phyloP scores from a whole-genome alignment of 345 rosid genomes.

The Pugionium dolabratum region DNA sequence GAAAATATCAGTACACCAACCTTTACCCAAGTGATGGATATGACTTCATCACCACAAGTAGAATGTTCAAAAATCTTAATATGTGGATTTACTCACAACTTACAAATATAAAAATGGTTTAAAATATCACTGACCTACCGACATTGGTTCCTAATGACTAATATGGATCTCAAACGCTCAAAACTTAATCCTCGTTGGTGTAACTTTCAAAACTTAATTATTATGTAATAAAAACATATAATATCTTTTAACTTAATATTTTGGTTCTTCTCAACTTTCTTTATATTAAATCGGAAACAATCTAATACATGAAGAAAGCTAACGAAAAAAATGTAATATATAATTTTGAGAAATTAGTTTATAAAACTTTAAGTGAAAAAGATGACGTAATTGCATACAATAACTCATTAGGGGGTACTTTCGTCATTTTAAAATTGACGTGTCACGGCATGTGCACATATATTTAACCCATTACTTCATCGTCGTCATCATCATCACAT shows the following conservation, averaged over 20 bases:
- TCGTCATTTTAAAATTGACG: constrained; percentile 1
- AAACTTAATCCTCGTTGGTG: constrained; percentile 1
- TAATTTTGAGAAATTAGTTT: no score
- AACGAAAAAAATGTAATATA: no score
- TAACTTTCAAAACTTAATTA: constrained; percentile 22
- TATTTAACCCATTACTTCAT: constrained; percentile 11
- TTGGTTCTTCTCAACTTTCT: no score
- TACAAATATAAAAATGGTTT: neutral
- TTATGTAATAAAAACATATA: neutral
- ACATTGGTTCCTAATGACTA: constrained; percentile 9
- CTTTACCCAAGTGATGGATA: no score
- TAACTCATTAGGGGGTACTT: no score
- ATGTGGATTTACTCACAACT: neutral
- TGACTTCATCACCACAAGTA: no score
- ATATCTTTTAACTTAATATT: neutral
- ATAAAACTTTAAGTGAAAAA: no score
- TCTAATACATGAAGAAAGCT: no score
- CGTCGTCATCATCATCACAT: neutral
- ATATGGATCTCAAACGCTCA: constrained; percentile 25
- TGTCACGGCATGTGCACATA: constrained; percentile 35
- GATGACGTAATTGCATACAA: no score
- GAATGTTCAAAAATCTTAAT: neutral
- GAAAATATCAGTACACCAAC: no score
- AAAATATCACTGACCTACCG: constrained; percentile 22
- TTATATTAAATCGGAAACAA: no score